Evolutionary conservation across 208 protist genomes (phyloP).

Genomic region (Leishmania aethiopica): DNA sequence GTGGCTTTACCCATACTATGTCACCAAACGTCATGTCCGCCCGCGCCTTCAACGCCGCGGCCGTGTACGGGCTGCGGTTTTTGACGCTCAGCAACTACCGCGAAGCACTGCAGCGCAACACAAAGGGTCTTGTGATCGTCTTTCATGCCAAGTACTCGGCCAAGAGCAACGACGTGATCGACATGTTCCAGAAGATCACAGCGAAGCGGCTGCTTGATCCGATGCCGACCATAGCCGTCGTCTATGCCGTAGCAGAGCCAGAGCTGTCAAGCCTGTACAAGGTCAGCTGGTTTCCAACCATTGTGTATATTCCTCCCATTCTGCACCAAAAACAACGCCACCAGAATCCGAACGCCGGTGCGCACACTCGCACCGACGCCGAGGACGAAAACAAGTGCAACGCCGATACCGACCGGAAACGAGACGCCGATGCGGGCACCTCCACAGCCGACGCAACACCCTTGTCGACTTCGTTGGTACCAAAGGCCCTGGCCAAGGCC

Average conservation of each 20-base stretch:
- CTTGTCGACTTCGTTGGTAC: too few relatives aligned
- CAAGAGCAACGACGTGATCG: conserved; percentile 64
- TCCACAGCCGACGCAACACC: not conserved
- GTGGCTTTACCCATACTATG: conserved; percentile 1
- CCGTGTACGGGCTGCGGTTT: conserved; percentile 43
- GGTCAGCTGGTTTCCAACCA: conserved; percentile 83
- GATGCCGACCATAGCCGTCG: conserved; percentile 73
- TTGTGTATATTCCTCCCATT: conserved; percentile 71
- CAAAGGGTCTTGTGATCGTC: conserved; percentile 66
- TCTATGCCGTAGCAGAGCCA: conserved; percentile 83
- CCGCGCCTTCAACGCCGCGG: conserved; percentile 25
- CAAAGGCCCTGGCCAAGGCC: not conserved
- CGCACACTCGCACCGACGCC: not conserved
- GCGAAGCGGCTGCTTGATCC: conserved; percentile 54
- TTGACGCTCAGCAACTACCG: conserved; percentile 59
- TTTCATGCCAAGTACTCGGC: conserved; percentile 85
- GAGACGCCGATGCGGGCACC: not conserved
- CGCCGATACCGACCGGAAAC: not conserved
- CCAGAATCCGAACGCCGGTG: not conserved
- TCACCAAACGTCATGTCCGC: conserved; percentile 28
- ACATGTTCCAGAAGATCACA: conserved; percentile 64
- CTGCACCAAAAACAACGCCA: not conserved
- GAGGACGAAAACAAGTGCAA: not conserved
- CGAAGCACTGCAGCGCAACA: conserved; percentile 43
- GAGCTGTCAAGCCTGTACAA: conserved; percentile 79